Evolutionary conservation across 148 eudicot genomes (phyloP), one percentile per base, ranked within the genome.

Genomic region (Fallopia convolvulus): DNA sequence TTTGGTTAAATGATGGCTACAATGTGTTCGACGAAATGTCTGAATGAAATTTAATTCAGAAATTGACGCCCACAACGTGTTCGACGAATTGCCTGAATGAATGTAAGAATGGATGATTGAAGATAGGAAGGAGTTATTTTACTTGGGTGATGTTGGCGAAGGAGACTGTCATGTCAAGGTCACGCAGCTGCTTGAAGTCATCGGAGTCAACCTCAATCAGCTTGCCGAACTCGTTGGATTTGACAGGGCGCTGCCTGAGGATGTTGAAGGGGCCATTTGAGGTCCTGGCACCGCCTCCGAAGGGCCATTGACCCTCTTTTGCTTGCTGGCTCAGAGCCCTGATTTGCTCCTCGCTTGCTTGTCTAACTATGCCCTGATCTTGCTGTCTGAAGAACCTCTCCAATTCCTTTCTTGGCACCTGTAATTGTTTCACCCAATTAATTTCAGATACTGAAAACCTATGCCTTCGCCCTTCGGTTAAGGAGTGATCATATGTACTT

Each of bases 111-210:
- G 8, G 2, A 44, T 0, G 11, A 44, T 44, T 44, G 11, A 14
- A 17, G 8, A 8, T 9, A 10, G 20, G 40, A n/a, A 26, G 30
- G 30, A 0, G 18, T 21, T 15, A 48, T 6, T 0, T n/a, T 77
- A 90, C 98, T 87, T 75, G 82, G 11, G 97, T 84, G 78, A 94
- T 77, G 84, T 94, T 94, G 66, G 84, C 90, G 7, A 89, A 89
- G 23, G 88, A 30, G 17, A 94, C 76, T 11, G 75, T 76, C 5
- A 94, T 36, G 49, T 85, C 80, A 17, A 88, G 88, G 60, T 90
- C 87, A 10, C 78, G 70, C 0, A 94, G 88, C 36, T 79, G 83
- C 56, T 56, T 72, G 83, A 15, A 81, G 10, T 89, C 90, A 5
- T 60, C 79, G 5, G 82, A 36, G 36, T 84, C 83, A 9, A 85